Evolutionary conservation across 768 basidiomycete genomes (phyloP), one percentile per base, ranked within the genome.

Genomic region (Agaricus subrufescens): DNA sequence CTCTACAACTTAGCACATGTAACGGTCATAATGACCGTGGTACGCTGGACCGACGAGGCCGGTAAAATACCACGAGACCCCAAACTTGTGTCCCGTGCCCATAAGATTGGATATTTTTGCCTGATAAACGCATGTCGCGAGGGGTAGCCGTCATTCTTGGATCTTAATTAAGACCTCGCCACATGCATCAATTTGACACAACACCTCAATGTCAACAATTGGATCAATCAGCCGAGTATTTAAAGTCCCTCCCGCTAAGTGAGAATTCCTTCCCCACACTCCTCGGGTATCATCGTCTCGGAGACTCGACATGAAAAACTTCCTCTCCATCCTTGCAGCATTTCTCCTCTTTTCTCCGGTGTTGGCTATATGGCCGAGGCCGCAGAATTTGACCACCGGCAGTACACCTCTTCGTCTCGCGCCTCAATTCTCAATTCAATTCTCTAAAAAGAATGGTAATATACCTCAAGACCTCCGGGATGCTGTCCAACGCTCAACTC

Each of bases 381-480:
- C 83, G 1, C 67, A 69, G 9, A 73, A 74, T 4, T 65, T 79
- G 4, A 66, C 75, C 34, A 76, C 76, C 1, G 79, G 80, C 4
- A 66, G 69, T 0, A 65, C 69, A 12, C 65, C 80, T 37, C 60
- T 81, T 23, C 73, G 74, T 39, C 78, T 89, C 46, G 71, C 81
- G 0, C 61, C 73, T 0, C 54, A 63, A 29, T 89, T 90, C 64
- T 64, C 68, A 55, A 85, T 89, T 65, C 63, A 70, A 8, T 55
- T 81, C 59, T 60, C 69, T n/a, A 63, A 59, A 8, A 34, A 3
- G 2, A 52, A 62, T 12, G 14, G 12, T 25, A 66, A 73, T 45
- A 67, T 80, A 1, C 84, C 86, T 0, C 59, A 67, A 19, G 87
- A 90, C 66, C 73, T 90, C 44, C 56, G 73, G 23, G 78, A 76